These are phyloP conservation scores for Chaetomidium leptoderma DNA, from an alignment of 495 filamentous ascomycete species.

Conservation along the genomic window DNA sequence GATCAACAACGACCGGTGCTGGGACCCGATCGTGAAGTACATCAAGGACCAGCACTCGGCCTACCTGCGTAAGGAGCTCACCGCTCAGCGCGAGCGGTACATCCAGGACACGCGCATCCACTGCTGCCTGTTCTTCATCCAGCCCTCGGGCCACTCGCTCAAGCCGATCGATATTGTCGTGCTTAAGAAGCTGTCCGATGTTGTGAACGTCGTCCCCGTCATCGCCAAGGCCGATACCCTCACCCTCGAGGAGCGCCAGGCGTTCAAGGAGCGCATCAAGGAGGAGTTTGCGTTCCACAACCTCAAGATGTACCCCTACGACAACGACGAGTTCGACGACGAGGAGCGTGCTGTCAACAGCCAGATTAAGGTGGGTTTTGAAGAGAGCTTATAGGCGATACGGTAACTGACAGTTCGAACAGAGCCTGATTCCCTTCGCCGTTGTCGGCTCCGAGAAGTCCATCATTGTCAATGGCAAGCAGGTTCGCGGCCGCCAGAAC, in stretches of 20 bases:
- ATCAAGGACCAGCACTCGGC: constrained; percentile 99
- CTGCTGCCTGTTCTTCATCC: constrained; percentile 99
- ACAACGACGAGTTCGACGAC: constrained; percentile 96
- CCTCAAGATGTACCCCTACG: constrained; percentile 99
- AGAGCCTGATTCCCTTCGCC: constrained; percentile 95
- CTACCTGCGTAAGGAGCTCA: constrained; percentile 98
- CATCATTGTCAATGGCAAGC: constrained; percentile 95
- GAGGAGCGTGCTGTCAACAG: constrained; percentile 92
- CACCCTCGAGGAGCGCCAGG: constrained; percentile 89
- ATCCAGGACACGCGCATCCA: constrained; percentile 99
- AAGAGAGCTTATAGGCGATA: background rate
- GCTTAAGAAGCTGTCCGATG: constrained; percentile 96
- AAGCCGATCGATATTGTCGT: constrained; percentile 99
- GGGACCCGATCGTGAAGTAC: constrained; percentile 99
- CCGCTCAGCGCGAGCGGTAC: constrained; percentile 98
- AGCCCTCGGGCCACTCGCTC: constrained; percentile 91
- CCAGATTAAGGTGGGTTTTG: constrained; percentile 78
- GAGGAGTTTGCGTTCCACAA: constrained; percentile 99
- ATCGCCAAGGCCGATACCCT: constrained; percentile 98
- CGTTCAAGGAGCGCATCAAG: constrained; percentile 98
- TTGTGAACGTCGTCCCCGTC: constrained; percentile 98
- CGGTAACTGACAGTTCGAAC: constrained; percentile 17
- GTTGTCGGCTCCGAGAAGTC: constrained; percentile 97
- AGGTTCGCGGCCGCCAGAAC: constrained; percentile 97
- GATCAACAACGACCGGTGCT: constrained; percentile 99